Evolutionary conservation across 352 stramenopile species (phyloP).

Genomic region (Phytophthora ramorum): DNA sequence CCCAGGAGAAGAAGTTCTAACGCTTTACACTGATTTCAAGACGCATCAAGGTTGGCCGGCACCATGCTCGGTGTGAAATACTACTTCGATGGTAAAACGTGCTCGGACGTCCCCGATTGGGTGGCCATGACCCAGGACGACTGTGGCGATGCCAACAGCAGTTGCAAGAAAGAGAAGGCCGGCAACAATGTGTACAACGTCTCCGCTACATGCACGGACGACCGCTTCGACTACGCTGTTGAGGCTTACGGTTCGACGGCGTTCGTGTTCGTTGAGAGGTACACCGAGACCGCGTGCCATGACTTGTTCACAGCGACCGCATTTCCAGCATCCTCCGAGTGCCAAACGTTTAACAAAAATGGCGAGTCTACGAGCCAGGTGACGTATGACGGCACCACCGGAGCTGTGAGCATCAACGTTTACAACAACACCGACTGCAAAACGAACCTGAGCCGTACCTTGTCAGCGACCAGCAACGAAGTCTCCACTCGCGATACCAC

Average conservation of each 20-base stretch:
- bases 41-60: no score
- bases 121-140: not conserved
- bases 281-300: not conserved
- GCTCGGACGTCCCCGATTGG: not conserved
- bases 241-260: not conserved
- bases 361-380: not conserved
- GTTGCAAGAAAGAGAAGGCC: not conserved
- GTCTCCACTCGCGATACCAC: not conserved
- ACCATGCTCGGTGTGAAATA: not conserved
- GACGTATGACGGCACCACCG: not conserved
- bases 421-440: not conserved
- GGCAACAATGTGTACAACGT: not conserved
- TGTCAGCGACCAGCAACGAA: not conserved
- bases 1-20: no score
- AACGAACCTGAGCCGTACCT: not conserved
- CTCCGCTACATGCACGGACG: not conserved
- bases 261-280: slow-evolving; percentile 2
- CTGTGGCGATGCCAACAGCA: not conserved
- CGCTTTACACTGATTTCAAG: no score
- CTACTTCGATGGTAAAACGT: not conserved
- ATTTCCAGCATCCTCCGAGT: not conserved
- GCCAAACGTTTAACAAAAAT: not conserved
- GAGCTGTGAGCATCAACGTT: not conserved
- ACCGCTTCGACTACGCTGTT: slow-evolving; percentile 4
- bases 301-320: not conserved